Base-by-base conservation (phyloP, 1,284 basidiomycete species). In the Cryptococcus sp. region DNA sequence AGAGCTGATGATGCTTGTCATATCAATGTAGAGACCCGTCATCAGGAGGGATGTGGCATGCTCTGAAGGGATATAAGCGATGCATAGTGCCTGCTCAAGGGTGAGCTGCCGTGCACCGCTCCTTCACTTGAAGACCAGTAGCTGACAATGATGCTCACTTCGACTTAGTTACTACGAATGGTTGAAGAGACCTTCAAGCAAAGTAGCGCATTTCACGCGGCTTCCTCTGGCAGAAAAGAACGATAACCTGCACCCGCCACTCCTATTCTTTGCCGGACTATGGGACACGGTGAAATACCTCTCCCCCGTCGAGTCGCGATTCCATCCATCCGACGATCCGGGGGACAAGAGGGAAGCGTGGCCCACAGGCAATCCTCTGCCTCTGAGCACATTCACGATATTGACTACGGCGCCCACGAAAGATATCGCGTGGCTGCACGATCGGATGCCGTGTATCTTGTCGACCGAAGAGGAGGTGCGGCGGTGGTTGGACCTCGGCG, bases 401-500 rank as follows among this genome's bases (percentile, higher is more conserved):
- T 85, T 97, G 49, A 98, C 94, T 0, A 93, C 91, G 0, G 79
- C 83, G 13, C 88, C 90, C 1, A 84, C 83, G 69, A 83, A 83
- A 55, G 82, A 86, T 11, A 81, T 91, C 55, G 79, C 81, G 11
- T 93, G 89, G 88, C 81, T 95, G 35, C 94, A 97, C 75, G 90
- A 95, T 69, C 86, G 94, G 17, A 93, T 95, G 81, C 94, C 94
- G 3, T 90, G 93, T 52, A 88, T 97, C 51, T 83, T 98, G 2
- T 82, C 85, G 2, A 81, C 82, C 0, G 70, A 81, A 47, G 81
- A 85, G 4, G 86, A 88, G 6, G 80, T 93, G 41, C 71, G 81
- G 13, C 73, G 76, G 22, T 98, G 94, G 94, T 83, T 98, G 11
- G 89, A 94, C 71, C 61, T 88, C 85, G 13, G 85, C 83, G 10